phyloP scores from a whole-genome alignment of 352 stramenopile genomes.

The Phytophthora fragariae region DNA sequence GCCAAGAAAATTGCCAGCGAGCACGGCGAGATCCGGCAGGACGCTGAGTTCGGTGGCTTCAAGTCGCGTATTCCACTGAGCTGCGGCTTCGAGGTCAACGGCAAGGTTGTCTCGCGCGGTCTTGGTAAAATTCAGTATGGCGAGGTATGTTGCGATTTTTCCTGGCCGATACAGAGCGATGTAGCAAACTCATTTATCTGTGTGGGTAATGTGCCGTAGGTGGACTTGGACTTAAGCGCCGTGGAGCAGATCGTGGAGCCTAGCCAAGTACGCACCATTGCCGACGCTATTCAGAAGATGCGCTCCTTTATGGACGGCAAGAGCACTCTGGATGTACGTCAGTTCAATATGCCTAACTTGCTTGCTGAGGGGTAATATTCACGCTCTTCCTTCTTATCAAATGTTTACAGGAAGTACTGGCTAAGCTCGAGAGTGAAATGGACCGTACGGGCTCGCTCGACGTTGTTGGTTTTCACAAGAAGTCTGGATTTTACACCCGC shows the following conservation, averaged over 20 bases:
- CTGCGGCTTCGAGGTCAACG: constrained; percentile 65
- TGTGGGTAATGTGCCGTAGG: constrained; percentile 34
- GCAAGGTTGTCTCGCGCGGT: constrained; percentile 82
- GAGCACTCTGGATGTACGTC: constrained; percentile 50
- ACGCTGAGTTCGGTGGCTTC: constrained; percentile 59
- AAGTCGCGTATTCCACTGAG: constrained; percentile 59
- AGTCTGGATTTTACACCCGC: constrained; percentile 78
- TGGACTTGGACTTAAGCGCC: constrained; percentile 84
- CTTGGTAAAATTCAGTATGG: constrained; percentile 87
- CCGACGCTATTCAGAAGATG: constrained; percentile 67
- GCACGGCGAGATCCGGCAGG: constrained; percentile 62
- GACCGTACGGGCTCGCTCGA: constrained; percentile 72
- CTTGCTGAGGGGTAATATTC: not conserved
- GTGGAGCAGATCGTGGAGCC: constrained; percentile 92
- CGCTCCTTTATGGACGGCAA: constrained; percentile 72
- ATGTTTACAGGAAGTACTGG: constrained; percentile 60
- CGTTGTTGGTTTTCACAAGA: constrained; percentile 56
- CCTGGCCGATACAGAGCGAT: no score
- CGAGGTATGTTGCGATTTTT: constrained; percentile 52
- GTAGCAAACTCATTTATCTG: not conserved
- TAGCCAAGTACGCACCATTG: constrained; percentile 88
- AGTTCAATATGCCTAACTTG: not conserved
- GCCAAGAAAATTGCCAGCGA: constrained; percentile 93
- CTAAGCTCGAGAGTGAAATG: constrained; percentile 73
- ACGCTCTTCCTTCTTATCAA: not conserved